Conservation (phyloP, 306 rosid species). For the Inga leiocalycina region DNA sequence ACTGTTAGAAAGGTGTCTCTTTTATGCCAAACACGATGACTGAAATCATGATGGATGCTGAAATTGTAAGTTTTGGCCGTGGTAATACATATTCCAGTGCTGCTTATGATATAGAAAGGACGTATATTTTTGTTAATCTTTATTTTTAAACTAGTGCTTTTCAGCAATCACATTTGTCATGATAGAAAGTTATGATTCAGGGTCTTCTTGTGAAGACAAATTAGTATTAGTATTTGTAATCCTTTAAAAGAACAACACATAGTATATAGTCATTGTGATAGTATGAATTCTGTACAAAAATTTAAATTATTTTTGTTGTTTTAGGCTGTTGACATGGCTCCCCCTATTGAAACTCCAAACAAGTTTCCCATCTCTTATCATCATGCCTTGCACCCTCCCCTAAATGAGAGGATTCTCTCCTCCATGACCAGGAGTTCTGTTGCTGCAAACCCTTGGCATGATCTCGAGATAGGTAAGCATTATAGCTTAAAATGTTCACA, state of each 20-base stretch:
- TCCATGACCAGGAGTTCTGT: constrained; percentile 92
- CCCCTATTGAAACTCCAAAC: constrained; percentile 42
- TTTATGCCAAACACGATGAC: too few species aligned
- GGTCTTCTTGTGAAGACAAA: neutral
- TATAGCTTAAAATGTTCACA: neutral
- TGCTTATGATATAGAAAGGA: constrained; percentile 13
- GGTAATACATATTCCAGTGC: neutral
- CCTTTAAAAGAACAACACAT: neutral
- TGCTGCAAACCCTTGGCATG: constrained; percentile 99
- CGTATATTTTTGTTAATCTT: neutral
- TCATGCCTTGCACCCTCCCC: too few species aligned
- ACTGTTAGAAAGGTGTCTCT: too few species aligned
- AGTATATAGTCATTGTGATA: neutral
- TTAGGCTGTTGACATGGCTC: constrained; percentile 54
- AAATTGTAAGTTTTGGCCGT: constrained; percentile 34
- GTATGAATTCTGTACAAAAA: neutral
- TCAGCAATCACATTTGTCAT: neutral
- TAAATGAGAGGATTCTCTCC: constrained; percentile 56
- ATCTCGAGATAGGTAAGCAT: constrained; percentile 88
- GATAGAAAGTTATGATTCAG: neutral
- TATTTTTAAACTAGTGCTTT: neutral
- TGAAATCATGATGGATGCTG: neutral
- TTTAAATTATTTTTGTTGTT: constrained; percentile 1
- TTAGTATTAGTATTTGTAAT: neutral
- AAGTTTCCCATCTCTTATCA: too few species aligned